Evolutionary conservation across 1,284 basidiomycete species (phyloP), one percentile per base, ranked within the genome.

Genomic region (Cerioporus squamosus): DNA sequence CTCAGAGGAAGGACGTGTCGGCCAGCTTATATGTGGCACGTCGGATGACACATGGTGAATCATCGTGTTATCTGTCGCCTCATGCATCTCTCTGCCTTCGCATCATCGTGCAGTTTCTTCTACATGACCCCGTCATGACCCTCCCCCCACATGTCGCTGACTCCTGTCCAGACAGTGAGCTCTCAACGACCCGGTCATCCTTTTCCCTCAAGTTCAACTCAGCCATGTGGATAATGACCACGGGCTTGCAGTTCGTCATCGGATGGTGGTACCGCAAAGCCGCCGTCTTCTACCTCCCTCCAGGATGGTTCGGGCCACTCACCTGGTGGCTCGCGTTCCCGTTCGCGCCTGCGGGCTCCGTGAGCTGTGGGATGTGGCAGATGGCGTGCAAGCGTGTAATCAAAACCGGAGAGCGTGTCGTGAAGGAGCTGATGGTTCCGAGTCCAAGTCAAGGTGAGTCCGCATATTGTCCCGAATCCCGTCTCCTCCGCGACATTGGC

Each of bases 281-380:
- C 23, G 87, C 95, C n/a, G 93, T 97, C 44, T 97, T 97, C 74
- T 98, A 87, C 76, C 82, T 97, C 2, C 95, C 95, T 1, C 78
- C 83, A 33, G 88, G 89, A 20, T 98, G 95, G 95, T 85, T 96
- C 57, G 90, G 91, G 5, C 90, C 91, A 3, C 73, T 94, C 31
- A 85, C 81, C 2, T 96, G 93, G 93, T 86, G 90, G 75, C 75
- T 97, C 56, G 82, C 88, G 7, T 79, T 94, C 59, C 93, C 93
- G 50, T 94, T 91, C 65, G 93, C 93, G 31, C 93, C 93, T 0
- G 79, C 68, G 91, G 94, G 94, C 18, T 90, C 93, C 15, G 88
- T 97, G 60, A 93, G 92, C 64, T 92, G 94, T 44, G 91, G 90
- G 1, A 84, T 93, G 36, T 97, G 95, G 94, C 90, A 93, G 66